Conservation (phyloP, 768 basidiomycete species). For the Daedalea quercina region DNA sequence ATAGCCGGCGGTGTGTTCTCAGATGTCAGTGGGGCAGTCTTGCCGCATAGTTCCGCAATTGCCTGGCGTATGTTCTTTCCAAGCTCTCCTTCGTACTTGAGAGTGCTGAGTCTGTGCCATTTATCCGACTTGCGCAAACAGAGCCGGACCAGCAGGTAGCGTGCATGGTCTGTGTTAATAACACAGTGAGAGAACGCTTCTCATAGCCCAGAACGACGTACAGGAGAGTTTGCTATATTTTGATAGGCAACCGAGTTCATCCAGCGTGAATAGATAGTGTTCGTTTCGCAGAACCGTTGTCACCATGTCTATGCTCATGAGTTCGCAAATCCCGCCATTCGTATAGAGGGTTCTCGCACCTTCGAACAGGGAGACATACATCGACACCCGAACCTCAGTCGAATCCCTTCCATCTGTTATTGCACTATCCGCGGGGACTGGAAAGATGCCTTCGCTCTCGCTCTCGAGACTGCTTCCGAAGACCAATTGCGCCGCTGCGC, state of each 20-base stretch:
- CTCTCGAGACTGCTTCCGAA: neutral
- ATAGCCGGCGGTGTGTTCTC: neutral
- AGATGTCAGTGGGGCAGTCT: neutral
- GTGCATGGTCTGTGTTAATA: constrained; percentile 20
- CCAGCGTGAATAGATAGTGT: constrained; percentile 39
- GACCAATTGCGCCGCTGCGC: neutral
- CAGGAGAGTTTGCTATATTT: constrained; percentile 41
- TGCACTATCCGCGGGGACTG: neutral
- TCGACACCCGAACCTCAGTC: constrained; percentile 3
- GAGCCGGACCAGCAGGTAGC: constrained; percentile 58
- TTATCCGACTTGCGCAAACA: constrained; percentile 51
- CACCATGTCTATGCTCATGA: constrained; percentile 42
- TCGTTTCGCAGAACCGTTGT: constrained; percentile 44
- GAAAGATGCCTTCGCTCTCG: neutral
- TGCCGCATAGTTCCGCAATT: constrained; percentile 37
- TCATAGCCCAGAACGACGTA: constrained; percentile 25
- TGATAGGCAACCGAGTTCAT: constrained; percentile 40
- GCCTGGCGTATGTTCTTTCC: constrained; percentile 32
- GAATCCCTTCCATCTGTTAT: neutral
- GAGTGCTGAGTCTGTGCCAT: constrained; percentile 42
- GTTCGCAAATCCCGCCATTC: neutral
- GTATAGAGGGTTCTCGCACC: constrained; percentile 4
- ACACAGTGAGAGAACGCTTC: neutral
- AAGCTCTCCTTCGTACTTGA: constrained; percentile 39
- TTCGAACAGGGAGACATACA: constrained; percentile 18